Conservation (phyloP, 1,284 basidiomycete genomes). For the Puccinia triticina region DNA sequence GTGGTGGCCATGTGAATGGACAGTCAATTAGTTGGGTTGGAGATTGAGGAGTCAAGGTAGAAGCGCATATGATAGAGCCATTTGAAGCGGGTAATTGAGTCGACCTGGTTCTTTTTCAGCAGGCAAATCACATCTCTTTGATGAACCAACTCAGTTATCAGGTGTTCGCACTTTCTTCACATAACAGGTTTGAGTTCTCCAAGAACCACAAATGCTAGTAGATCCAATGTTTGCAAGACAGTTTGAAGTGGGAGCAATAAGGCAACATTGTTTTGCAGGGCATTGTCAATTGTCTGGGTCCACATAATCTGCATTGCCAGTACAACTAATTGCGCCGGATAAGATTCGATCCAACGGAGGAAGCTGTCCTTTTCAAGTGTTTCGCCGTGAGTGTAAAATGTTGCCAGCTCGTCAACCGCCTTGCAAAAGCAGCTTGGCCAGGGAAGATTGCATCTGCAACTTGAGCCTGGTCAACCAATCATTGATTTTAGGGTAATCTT, state of each 20-base stretch:
- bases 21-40: conserved; percentile 78
- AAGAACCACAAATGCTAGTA: conserved; percentile 94
- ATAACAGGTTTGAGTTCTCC: conserved; percentile 84
- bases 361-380: conserved; percentile 68
- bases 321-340: conserved; percentile 93
- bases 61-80: conserved; percentile 99
- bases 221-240: conserved; percentile 80
- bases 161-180: conserved; percentile 94
- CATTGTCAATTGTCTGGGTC: conserved; percentile 81
- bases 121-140: conserved; percentile 89
- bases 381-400: conserved; percentile 72
- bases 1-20: conserved; percentile 84
- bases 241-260: conserved; percentile 74
- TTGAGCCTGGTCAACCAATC: conserved; percentile 96
- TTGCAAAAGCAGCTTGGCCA: conserved; percentile 78
- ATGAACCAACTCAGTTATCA: conserved; percentile 98
- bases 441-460: conserved; percentile 87
- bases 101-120: conserved; percentile 71
- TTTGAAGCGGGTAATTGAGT: conserved; percentile 74
- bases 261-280: conserved; percentile 67
- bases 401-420: conserved; percentile 75
- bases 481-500: conserved; percentile 95
- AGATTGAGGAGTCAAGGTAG: conserved; percentile 74
- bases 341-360: conserved; percentile 92
- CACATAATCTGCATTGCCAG: conserved; percentile 91